Conservation (phyloP, 148 eudicot genomes). For the Rhododendron kiyosumense region DNA sequence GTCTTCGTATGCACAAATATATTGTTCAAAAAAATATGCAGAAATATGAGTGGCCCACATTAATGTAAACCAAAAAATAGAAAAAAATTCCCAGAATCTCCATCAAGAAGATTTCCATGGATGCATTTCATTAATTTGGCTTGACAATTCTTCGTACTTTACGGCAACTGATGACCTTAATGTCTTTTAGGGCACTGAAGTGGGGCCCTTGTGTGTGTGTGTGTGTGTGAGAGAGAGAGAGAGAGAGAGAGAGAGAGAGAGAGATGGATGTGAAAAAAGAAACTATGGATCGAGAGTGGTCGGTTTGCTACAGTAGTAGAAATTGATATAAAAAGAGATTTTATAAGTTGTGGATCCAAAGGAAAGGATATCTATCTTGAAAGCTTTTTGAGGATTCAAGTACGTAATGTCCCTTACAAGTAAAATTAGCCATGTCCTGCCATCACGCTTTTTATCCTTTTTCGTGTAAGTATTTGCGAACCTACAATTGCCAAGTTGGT, state of each 20-base stretch:
- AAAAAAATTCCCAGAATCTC: not conserved
- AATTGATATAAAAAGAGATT: slow-evolving; percentile 12
- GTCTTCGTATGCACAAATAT: no score
- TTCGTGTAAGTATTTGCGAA: slow-evolving; percentile 1
- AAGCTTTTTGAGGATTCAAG: slow-evolving; percentile 35
- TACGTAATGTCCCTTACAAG: slow-evolving; percentile 57
- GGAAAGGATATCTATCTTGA: slow-evolving; percentile 26
- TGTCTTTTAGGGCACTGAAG: slow-evolving; percentile 1
- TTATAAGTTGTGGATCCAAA: slow-evolving; percentile 28
- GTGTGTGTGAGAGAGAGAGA: not conserved
- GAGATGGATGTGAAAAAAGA: not conserved
- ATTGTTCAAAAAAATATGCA: not conserved
- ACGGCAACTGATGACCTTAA: slow-evolving; percentile 27
- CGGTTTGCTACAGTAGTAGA: not conserved
- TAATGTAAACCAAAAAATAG: no score
- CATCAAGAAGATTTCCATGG: slow-evolving; percentile 27
- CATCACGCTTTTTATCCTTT: slow-evolving; percentile 17
- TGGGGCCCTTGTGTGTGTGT: not conserved
- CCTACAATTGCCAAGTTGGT: no score
- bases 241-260: slow-evolving; percentile 14
- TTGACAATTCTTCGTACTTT: slow-evolving; percentile 36
- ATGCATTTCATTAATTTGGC: slow-evolving; percentile 32
- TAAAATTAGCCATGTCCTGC: slow-evolving; percentile 29
- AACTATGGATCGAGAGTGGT: not conserved
- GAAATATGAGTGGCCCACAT: not conserved